phyloP scores from a whole-genome alignment of 495 filamentous ascomycete genomes.

The Hypomontagnella monticulosa region DNA sequence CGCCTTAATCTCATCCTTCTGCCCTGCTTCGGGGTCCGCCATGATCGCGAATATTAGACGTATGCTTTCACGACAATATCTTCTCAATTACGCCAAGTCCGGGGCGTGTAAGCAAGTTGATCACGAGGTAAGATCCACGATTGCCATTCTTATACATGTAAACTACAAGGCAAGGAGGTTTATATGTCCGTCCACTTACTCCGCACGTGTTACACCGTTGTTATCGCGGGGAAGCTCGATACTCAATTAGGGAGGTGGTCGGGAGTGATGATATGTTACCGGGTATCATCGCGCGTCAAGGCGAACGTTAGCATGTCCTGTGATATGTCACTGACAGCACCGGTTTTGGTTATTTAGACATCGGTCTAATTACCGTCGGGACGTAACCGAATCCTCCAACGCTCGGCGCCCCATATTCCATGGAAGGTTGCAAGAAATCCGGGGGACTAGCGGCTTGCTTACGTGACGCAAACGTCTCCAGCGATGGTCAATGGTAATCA shows the following conservation, averaged over 20 bases:
- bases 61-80: not conserved
- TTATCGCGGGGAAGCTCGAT: slow-evolving; percentile 33
- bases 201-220: slow-evolving; percentile 11
- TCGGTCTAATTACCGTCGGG: slow-evolving; percentile 3
- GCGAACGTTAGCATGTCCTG: slow-evolving; percentile 3
- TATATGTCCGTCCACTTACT: slow-evolving; percentile 11
- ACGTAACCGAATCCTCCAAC: slow-evolving; percentile 24
- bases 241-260: slow-evolving; percentile 32
- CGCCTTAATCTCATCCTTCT: slow-evolving; percentile 19
- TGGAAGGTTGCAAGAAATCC: slow-evolving; percentile 2
- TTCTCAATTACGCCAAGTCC: not conserved
- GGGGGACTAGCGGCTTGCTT: not conserved
- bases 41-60: slow-evolving; percentile 20
- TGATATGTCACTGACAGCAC: not conserved
- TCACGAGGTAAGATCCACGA: not conserved
- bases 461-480: not conserved
- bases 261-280: slow-evolving; percentile 13
- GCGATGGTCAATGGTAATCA: not conserved
- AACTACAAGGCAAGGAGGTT: not conserved
- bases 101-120: not conserved
- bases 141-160: not conserved
- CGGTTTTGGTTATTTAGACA: not conserved
- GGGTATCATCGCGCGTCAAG: slow-evolving; percentile 10
- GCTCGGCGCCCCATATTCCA: slow-evolving; percentile 8
- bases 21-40: slow-evolving; percentile 38